Conservation (phyloP, 306 rosid species). For the Citrullus mucosospermus region DNA sequence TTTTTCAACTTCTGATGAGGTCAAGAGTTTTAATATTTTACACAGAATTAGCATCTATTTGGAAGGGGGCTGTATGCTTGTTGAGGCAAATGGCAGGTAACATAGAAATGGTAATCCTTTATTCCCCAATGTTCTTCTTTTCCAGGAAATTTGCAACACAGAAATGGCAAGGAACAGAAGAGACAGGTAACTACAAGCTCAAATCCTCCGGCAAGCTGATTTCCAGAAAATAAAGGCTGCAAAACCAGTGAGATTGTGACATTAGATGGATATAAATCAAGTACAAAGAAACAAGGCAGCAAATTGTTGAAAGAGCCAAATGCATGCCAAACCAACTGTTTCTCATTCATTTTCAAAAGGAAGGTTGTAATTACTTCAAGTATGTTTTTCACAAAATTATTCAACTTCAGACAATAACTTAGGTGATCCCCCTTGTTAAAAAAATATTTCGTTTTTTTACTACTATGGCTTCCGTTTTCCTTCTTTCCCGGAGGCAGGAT, state of each 20-base stretch:
- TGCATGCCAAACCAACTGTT: not conserved
- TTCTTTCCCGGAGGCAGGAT: not conserved
- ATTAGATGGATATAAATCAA: not conserved
- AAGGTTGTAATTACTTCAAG: not conserved
- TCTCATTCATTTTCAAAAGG: not conserved
- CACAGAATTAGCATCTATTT: not conserved
- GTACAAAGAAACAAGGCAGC: not conserved
- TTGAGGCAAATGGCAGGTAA: not conserved
- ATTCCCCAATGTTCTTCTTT: not conserved
- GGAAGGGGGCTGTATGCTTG: not conserved
- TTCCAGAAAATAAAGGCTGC: slow-evolving; percentile 87
- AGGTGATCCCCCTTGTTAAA: not conserved
- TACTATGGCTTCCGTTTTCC: not conserved
- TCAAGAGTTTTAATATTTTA: not conserved
- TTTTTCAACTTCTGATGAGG: not conserved
- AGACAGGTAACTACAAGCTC: slow-evolving; percentile 45
- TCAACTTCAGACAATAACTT: not conserved
- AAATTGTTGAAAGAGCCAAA: not conserved
- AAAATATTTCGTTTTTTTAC: not conserved
- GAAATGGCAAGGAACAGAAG: not conserved
- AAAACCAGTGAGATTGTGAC: slow-evolving; percentile 7
- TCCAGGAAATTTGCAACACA: slow-evolving; percentile 14
- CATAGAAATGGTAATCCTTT: not conserved
- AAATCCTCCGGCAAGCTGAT: slow-evolving; percentile 79
- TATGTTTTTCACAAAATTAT: not conserved